Evolutionary conservation across 768 basidiomycete species (phyloP).

Genomic region (Mycena galopus): DNA sequence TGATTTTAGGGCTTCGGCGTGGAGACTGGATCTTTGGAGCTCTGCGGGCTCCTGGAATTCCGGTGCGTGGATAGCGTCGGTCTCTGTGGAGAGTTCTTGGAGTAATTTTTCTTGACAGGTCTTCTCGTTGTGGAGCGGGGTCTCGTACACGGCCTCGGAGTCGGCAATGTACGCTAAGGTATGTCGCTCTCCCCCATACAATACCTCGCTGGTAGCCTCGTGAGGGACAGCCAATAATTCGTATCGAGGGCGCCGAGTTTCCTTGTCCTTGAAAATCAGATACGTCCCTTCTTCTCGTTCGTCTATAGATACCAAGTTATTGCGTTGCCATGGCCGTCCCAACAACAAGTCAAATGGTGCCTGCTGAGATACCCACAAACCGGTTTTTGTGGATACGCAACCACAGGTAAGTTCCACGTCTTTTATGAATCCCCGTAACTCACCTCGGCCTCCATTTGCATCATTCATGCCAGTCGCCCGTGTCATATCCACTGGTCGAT

Average conservation of each 20-base stretch:
- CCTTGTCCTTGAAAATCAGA: neutral
- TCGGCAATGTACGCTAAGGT: no score
- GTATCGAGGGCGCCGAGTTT: neutral
- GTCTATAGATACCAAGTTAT: neutral
- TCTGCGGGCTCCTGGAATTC: no score
- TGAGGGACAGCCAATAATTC: neutral
- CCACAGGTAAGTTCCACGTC: neutral
- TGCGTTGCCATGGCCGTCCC: neutral
- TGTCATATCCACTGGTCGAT: neutral
- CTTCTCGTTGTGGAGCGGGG: no score
- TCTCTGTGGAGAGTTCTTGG: no score
- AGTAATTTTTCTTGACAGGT: no score
- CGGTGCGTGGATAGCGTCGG: no score
- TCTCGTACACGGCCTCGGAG: no score
- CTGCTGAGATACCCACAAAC: neutral
- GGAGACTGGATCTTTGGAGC: no score
- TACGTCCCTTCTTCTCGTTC: neutral
- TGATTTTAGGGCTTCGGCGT: no score
- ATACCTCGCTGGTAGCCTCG: neutral
- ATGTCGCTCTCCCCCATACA: no score
- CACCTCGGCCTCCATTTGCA: neutral
- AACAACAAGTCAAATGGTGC: neutral
- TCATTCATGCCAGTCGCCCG: neutral
- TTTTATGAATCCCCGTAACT: neutral
- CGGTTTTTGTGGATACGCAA: neutral